A percentile compares a stretch with the other conserved stretches of the same genome.
Evolutionary conservation across 345 rosid species (phyloP).

Genomic region (Citrus medica): DNA sequence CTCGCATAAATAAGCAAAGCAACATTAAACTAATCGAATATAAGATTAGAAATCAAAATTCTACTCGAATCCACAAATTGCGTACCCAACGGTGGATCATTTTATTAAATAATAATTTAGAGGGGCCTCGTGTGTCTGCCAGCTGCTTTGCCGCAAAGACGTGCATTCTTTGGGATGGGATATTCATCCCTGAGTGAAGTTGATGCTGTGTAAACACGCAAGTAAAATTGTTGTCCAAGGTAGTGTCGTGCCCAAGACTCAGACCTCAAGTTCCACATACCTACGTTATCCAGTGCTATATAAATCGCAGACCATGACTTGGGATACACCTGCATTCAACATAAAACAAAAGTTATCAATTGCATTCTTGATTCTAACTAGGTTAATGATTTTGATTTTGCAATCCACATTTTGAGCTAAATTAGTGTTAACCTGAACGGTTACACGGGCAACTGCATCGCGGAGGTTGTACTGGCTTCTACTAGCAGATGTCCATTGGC

Average conservation of each 20-base stretch:
- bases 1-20: background rate
- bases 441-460: slow-evolving; percentile 72
- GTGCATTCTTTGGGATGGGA: slow-evolving; percentile 86
- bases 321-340: slow-evolving; percentile 71
- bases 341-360: background rate
- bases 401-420: background rate
- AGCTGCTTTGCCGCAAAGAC: slow-evolving; percentile 71
- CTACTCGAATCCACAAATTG: slow-evolving; percentile 21
- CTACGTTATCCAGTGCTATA: slow-evolving; percentile 86
- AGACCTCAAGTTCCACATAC: slow-evolving; percentile 94
- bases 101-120: slow-evolving; percentile 18
- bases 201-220: slow-evolving; percentile 71
- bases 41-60: slow-evolving; percentile 22
- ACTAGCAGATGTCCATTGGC: slow-evolving; percentile 72
- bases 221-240: slow-evolving; percentile 86
- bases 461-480: slow-evolving; percentile 76
- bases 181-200: slow-evolving; percentile 87
- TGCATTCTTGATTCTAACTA: background rate
- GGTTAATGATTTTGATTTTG: background rate
- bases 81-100: slow-evolving; percentile 2
- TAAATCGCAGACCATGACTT: slow-evolving; percentile 86
- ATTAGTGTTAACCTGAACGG: slow-evolving; percentile 57
- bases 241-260: slow-evolving; percentile 96
- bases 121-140: slow-evolving; percentile 79
- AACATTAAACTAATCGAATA: background rate